These are phyloP conservation scores for Cystoisospora suis DNA, from an alignment of 169 alveolate species.

Conservation along the genomic window DNA sequence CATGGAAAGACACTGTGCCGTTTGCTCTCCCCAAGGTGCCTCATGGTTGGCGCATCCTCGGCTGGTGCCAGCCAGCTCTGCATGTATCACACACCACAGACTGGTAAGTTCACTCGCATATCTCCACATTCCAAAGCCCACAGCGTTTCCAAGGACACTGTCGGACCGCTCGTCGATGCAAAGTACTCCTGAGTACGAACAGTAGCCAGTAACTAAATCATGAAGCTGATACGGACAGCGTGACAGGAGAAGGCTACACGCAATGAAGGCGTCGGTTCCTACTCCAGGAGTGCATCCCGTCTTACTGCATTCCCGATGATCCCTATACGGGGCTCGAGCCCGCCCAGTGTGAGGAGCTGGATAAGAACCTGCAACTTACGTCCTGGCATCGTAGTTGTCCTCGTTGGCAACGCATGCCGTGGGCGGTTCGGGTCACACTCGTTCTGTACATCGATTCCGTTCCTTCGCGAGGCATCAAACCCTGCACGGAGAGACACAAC, in stretches of 20 bases:
- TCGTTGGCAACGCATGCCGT: background rate
- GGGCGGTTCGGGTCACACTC: background rate
- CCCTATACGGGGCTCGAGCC: background rate
- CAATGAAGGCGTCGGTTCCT: background rate
- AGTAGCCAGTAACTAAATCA: background rate
- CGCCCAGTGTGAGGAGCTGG: background rate
- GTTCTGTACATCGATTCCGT: background rate
- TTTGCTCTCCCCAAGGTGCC: constrained; percentile 3
- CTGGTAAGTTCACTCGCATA: background rate
- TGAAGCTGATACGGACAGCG: background rate
- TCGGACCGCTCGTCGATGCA: background rate
- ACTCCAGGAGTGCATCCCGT: background rate
- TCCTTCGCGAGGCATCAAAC: background rate
- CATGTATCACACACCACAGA: background rate
- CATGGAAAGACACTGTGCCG: background rate
- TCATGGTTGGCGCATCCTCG: background rate
- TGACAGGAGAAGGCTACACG: background rate
- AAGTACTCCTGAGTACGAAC: background rate
- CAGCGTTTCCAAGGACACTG: background rate
- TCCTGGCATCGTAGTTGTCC: constrained; percentile 15
- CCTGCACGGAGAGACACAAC: background rate
- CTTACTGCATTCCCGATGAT: background rate
- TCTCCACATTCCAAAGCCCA: background rate
- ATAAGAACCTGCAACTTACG: background rate
- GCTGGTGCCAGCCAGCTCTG: constrained; percentile 13